Evolutionary conservation across 495 filamentous ascomycete genomes (phyloP), one percentile per base, ranked within the genome.

Genomic region (Talaromyces adpressus): DNA sequence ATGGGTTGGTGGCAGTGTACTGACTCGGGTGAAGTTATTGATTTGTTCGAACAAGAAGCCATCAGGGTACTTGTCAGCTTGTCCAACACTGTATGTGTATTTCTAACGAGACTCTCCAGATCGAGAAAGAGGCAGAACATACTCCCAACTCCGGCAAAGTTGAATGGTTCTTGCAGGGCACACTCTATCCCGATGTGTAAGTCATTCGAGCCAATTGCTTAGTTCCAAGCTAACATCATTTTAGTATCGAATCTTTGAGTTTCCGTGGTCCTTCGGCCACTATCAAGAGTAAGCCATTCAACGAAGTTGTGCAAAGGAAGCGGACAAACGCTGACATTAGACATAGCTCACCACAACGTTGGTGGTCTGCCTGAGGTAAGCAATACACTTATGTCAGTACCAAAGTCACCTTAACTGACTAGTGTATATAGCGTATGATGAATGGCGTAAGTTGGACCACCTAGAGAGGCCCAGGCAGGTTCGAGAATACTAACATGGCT

Each of bases 141-240:
- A 82, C 86, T 8, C 72, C 79, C 3, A 78, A 79, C 36, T 85
- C 84, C 9, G 91, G 88, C 6, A 82, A 88, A 62, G 88, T 96
- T 22, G 84, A 92, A 67, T 96, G 84, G 82, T 86, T 96, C 65
- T 78, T 96, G 11, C 92, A 95, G 77, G 92, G 92, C 36, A 96
- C 91, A 0, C 79, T 92, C 14, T 93, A 91, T 72, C 87, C 83
- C 22, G 75, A 74, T 75, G 71, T 71, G 62, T 71, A 62, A 25
- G 62, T 67, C 30, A 61, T 41, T 63, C 64, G 16, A 57, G 41
- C 7, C 66, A 66, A 16, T 59, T 56, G 3, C 6, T 6, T n/a
- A 49, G 25, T 22, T 32, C 11, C 27, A 27, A 18, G 57, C 64
- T 66, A 70, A 72, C 6, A 1, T 3, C 14, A 11, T 63, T 47